These are phyloP conservation scores for Ettlia oleoabundans DNA, from an alignment of 139 green algal species.

Conservation along the genomic window DNA sequence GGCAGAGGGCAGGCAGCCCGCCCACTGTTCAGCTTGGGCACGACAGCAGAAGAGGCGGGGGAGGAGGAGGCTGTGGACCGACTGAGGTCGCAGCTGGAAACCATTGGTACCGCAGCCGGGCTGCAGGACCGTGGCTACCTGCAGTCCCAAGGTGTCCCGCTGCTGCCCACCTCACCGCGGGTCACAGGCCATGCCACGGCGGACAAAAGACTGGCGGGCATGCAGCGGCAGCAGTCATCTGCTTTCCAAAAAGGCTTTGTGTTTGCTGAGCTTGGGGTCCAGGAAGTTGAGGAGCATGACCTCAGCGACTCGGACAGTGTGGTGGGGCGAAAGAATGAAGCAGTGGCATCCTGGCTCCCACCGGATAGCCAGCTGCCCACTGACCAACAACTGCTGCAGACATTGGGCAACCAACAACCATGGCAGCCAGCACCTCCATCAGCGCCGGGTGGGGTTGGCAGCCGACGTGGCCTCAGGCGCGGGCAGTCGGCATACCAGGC, in stretches of 20 bases:
- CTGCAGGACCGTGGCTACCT: constrained; percentile 2
- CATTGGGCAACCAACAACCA: too few species aligned
- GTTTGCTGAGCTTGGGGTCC: constrained; percentile 32
- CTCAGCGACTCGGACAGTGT: background rate
- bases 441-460: background rate
- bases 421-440: too few species aligned
- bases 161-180: background rate
- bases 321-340: background rate
- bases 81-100: constrained; percentile 13
- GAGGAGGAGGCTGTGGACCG: background rate
- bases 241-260: background rate
- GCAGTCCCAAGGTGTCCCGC: background rate
- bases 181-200: background rate
- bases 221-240: background rate
- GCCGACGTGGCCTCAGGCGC: background rate
- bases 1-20: too few species aligned
- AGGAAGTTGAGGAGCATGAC: constrained; percentile 31
- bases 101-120: constrained; percentile 1
- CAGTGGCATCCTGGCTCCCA: background rate
- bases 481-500: background rate
- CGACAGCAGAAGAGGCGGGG: background rate
- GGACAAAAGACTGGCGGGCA: too few species aligned
- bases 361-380: background rate
- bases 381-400: background rate
- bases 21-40: background rate